Base-by-base conservation (phyloP, 805 yeast species). In the Middelhovenomyces tepae region DNA sequence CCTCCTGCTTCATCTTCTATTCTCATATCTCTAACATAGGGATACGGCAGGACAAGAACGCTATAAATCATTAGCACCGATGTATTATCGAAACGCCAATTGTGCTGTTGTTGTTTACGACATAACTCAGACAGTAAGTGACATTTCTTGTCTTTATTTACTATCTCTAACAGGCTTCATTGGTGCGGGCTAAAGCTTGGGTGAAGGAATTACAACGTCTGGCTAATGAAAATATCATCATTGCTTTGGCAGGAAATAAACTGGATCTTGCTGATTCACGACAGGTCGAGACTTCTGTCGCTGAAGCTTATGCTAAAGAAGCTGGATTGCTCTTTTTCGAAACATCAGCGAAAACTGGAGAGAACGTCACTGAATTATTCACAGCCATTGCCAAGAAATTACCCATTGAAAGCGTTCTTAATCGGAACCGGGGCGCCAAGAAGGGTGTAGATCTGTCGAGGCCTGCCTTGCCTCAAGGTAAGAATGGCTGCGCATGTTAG, bases 1-100 rank as follows among this genome's bases (percentile, higher is more conserved):
- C 11, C 10, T 10, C 10, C 16, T 10, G 11, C 24, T 34, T 7
- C 13, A 11, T 11, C n/a, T 27, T 16, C 5, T 16, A 13, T 7
- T n/a, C n/a, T n/a, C n/a, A n/a, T n/a, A n/a, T n/a, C n/a, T n/a
- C n/a, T n/a, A n/a, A n/a, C n/a, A n/a, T 28, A 50, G 91, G 94
- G 98, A 89, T 54, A 89, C 98, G 9, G 98, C 98, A 0, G 98
- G 98, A 16, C 98, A 81, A 53, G 93, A 81, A 52, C 64, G 93
- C 31, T 82, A 82, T 62, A 82, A 79, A 49, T 76, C 84, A 13
- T 58, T 81, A 41, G 86, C 91, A 0, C 91, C 93, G 11, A 76
- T 82, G 78, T 81, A 82, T 53, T 81, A 82, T 50, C 61, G 93
- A 35, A 80, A 82, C 46, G 78, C 91, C 1, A 75, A 81, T 49